phyloP scores from a whole-genome alignment of 345 rosid species.

The Euclidium syriacum region DNA sequence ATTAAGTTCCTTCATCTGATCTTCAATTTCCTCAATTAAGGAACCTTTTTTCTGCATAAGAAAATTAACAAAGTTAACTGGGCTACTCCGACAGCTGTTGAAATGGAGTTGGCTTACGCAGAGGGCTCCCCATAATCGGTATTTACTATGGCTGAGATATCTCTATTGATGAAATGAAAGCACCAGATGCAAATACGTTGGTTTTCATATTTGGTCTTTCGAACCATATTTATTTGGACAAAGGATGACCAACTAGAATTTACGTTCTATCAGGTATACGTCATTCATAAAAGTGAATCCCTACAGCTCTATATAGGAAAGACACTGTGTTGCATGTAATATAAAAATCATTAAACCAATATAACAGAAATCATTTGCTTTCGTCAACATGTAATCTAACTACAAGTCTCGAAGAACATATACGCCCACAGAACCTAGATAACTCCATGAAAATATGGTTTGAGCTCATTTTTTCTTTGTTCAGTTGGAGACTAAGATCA shows the following conservation, averaged over 20 bases:
- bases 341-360: background rate
- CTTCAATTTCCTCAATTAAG: conserved; percentile 84
- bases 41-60: conserved; percentile 73
- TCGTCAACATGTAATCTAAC: background rate
- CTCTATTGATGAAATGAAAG: background rate
- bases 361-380: background rate
- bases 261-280: background rate
- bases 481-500: background rate
- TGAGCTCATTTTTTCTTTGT: background rate
- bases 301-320: background rate
- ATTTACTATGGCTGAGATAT: background rate
- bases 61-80: conserved; percentile 11
- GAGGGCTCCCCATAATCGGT: background rate
- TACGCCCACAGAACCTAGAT: background rate
- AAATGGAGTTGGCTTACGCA: background rate
- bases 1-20: conserved; percentile 74
- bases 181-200: background rate
- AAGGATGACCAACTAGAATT: background rate
- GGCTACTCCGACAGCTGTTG: background rate
- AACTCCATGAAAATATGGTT: background rate
- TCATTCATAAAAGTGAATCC: background rate
- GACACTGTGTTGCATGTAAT: background rate
- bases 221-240: background rate
- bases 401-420: conserved; percentile 4
- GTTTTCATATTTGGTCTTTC: background rate